A percentile compares a stretch with the other conserved stretches of the same genome.
Evolutionary conservation across 2,329 filamentous ascomycete species (phyloP).

Genomic region (Cytospora piceae): DNA sequence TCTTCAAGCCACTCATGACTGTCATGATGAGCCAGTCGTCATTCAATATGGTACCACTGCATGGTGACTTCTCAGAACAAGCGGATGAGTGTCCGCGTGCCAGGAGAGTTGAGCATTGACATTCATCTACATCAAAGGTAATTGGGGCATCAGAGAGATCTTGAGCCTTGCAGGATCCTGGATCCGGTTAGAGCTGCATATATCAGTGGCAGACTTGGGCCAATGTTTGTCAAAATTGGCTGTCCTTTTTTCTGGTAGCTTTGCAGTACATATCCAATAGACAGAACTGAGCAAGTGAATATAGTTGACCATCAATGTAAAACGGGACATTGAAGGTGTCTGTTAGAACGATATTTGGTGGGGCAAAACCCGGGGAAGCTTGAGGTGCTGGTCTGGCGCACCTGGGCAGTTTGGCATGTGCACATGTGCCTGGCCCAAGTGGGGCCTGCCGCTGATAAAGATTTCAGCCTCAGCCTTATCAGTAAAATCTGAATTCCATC

Average conservation of each 20-base stretch:
- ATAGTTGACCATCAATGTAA: background rate
- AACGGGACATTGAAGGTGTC: background rate
- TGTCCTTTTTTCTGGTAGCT: background rate
- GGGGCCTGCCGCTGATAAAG: background rate
- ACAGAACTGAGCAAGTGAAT: background rate
- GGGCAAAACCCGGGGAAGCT: conserved; percentile 1
- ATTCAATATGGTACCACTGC: conserved; percentile 11
- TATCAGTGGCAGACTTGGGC: conserved; percentile 1
- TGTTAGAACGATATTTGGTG: conserved; percentile 1
- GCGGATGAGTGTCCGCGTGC: conserved; percentile 6
- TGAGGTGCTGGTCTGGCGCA: background rate
- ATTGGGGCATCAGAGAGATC: background rate
- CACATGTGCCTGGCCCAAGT: background rate
- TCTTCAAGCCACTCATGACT: conserved; percentile 12
- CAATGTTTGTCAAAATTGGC: background rate
- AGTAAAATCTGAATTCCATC: conserved; percentile 2
- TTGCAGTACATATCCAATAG: background rate
- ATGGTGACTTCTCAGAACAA: background rate
- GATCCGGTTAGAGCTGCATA: conserved; percentile 12
- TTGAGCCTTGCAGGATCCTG: conserved; percentile 5
- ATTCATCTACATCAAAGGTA: too few species aligned
- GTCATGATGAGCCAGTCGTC: background rate
- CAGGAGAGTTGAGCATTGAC: conserved; percentile 13
- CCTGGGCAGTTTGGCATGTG: background rate
- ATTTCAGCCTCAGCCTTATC: conserved; percentile 6